These are phyloP conservation scores for Crithidia sp. DNA, from an alignment of 208 protist genomes.

Conservation along the genomic window DNA sequence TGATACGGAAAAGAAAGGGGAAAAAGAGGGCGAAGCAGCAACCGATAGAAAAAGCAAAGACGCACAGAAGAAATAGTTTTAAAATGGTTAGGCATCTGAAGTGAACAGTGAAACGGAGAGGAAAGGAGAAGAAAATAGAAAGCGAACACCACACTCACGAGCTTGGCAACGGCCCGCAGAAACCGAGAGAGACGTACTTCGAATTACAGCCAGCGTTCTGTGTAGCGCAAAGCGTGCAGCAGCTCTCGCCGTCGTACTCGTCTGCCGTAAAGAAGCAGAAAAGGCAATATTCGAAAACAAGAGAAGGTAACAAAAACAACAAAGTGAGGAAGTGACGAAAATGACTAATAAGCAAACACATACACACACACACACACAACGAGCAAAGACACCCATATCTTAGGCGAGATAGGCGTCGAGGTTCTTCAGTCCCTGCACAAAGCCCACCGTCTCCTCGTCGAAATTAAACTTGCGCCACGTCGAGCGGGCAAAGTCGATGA, in stretches of 20 bases:
- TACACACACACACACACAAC: not conserved
- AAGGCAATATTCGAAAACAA: not conserved
- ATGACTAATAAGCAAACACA: constrained; percentile 1
- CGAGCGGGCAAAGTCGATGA: constrained; percentile 81
- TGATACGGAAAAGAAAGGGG: too few relatives aligned
- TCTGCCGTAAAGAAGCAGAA: not conserved
- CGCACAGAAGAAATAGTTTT: not conserved
- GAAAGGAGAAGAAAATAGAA: not conserved
- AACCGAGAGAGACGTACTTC: too few relatives aligned
- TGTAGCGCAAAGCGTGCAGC: too few relatives aligned
- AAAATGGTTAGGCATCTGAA: not conserved
- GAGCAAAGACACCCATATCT: not conserved
- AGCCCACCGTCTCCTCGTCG: constrained; percentile 59
- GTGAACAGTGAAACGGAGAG: not conserved
- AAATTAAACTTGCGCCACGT: constrained; percentile 69
- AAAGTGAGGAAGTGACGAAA: not conserved
- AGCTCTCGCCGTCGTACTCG: too few relatives aligned
- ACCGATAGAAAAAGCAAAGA: too few relatives aligned
- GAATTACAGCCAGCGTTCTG: too few relatives aligned
- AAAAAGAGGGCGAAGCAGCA: too few relatives aligned
- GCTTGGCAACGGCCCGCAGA: not conserved
- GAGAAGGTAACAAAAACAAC: not conserved
- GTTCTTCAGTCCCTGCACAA: constrained; percentile 64
- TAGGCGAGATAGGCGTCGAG: constrained; percentile 29
- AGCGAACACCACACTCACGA: not conserved